Conservation (phyloP, 202 grass and related monocot genomes). For the Saccharum hybrid region DNA sequence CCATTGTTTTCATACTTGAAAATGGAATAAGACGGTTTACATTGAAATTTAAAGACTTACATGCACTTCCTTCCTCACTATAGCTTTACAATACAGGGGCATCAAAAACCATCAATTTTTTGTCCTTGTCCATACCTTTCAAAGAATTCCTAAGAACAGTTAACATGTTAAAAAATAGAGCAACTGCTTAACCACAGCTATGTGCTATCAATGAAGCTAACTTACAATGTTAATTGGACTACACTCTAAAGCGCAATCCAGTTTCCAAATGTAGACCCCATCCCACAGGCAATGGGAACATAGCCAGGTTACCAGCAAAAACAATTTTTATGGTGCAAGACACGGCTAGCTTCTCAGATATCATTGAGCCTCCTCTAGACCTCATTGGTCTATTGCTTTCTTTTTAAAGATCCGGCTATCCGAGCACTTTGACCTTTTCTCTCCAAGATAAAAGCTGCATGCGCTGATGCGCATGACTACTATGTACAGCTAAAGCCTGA, state of each 20-base stretch:
- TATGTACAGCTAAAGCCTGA: conserved; percentile 48
- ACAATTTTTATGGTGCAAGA: conserved; percentile 33
- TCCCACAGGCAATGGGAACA: conserved; percentile 39
- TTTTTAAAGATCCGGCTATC: conserved; percentile 35
- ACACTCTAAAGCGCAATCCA: not conserved
- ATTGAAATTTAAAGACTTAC: not conserved
- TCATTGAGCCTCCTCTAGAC: conserved; percentile 18
- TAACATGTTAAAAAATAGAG: conserved; percentile 21
- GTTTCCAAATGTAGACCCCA: conserved; percentile 15
- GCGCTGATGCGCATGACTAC: conserved; percentile 14
- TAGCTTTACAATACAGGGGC: conserved; percentile 12
- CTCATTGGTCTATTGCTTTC: conserved; percentile 8
- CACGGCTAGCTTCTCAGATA: conserved; percentile 27
- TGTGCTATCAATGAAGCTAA: conserved; percentile 40
- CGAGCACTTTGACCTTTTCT: not conserved
- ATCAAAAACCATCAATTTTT: not conserved
- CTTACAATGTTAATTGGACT: conserved; percentile 18
- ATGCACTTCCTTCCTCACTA: not conserved
- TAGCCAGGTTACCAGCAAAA: conserved; percentile 32
- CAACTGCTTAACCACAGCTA: conserved; percentile 7
- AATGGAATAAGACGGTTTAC: not conserved
- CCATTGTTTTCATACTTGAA: not conserved
- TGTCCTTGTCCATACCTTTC: not conserved
- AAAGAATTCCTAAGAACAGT: conserved; percentile 34
- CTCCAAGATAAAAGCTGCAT: conserved; percentile 21